A percentile compares a stretch with the other conserved stretches of the same genome.
These are phyloP conservation scores for Metarhizium humberi DNA, from an alignment of 2,329 filamentous ascomycete genomes.

Conservation along the genomic window DNA sequence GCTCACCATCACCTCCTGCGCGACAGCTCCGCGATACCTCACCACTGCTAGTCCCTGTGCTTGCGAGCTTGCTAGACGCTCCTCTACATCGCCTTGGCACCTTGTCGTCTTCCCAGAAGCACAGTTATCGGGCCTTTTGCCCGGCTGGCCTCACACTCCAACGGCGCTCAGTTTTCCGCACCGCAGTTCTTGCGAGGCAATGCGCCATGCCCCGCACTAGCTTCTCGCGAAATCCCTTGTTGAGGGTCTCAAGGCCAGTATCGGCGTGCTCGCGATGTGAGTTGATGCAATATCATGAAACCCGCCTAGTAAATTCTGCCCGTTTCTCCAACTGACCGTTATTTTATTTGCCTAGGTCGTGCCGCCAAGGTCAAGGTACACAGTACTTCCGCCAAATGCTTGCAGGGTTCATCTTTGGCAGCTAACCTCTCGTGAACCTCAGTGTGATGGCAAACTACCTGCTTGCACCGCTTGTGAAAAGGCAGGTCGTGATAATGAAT, in stretches of 20 bases:
- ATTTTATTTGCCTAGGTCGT: constrained; percentile 41
- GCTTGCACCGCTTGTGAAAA: constrained; percentile 94
- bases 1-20: not conserved
- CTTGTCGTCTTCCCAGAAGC: not conserved
- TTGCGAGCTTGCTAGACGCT: not conserved
- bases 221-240: constrained; percentile 46
- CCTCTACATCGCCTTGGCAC: not conserved
- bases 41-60: not conserved
- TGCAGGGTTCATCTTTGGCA: not conserved
- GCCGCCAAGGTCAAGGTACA: constrained; percentile 82
- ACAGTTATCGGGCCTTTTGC: not conserved
- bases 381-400: too few relatives aligned
- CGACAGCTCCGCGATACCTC: not conserved
- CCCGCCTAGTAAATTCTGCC: not conserved
- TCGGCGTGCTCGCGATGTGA: constrained; percentile 70
- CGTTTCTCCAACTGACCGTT: not conserved
- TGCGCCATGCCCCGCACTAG: constrained; percentile 34
- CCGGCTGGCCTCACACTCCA: not conserved
- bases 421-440: constrained; percentile 2
- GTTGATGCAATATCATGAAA: constrained; percentile 11
- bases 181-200: not conserved
- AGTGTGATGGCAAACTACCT: constrained; percentile 92
- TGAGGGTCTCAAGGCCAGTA: constrained; percentile 69
- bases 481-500: constrained; percentile 76
- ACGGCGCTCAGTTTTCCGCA: not conserved